These are phyloP conservation scores for Fusarium goolgardi DNA, from an alignment of 2,329 filamentous ascomycete species.

Conservation along the genomic window DNA sequence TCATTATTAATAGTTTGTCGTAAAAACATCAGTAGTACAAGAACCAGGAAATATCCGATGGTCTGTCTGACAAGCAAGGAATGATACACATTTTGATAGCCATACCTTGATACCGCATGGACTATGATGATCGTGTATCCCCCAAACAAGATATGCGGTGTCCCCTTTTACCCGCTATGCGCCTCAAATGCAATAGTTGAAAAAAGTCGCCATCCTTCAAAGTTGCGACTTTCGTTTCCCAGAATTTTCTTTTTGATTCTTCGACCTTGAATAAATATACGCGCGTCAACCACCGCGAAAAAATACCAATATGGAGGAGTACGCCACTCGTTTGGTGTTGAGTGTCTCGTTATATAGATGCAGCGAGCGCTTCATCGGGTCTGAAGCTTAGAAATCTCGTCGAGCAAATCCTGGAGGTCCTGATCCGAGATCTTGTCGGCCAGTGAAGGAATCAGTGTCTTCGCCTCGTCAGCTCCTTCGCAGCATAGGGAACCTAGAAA, in stretches of 20 bases:
- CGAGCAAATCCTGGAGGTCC: constrained; percentile 85
- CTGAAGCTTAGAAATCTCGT: constrained; percentile 88
- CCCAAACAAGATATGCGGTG: constrained; percentile 32
- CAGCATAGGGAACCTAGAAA: constrained; percentile 85
- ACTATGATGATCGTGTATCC: constrained; percentile 23
- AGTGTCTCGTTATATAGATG: not conserved
- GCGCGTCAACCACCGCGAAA: constrained; percentile 18
- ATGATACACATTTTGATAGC: constrained; percentile 19
- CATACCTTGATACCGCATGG: constrained; percentile 25
- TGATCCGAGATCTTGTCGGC: constrained; percentile 91
- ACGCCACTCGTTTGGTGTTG: constrained; percentile 5
- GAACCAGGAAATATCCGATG: constrained; percentile 17
- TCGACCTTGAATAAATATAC: constrained; percentile 20
- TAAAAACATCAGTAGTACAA: constrained; percentile 41
- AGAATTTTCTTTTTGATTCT: constrained; percentile 20
- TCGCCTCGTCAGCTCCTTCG: constrained; percentile 93
- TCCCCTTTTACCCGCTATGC: constrained; percentile 45
- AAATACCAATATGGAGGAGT: constrained; percentile 25
- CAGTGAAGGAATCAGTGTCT: constrained; percentile 91
- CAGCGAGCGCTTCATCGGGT: constrained; percentile 47
- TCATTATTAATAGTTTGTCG: constrained; percentile 39
- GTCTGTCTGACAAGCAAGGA: constrained; percentile 33
- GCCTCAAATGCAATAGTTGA: constrained; percentile 46
- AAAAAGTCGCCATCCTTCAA: constrained; percentile 12
- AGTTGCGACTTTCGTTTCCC: constrained; percentile 13